phyloP scores from a whole-genome alignment of 306 rosid genomes.

The Prunus mume region DNA sequence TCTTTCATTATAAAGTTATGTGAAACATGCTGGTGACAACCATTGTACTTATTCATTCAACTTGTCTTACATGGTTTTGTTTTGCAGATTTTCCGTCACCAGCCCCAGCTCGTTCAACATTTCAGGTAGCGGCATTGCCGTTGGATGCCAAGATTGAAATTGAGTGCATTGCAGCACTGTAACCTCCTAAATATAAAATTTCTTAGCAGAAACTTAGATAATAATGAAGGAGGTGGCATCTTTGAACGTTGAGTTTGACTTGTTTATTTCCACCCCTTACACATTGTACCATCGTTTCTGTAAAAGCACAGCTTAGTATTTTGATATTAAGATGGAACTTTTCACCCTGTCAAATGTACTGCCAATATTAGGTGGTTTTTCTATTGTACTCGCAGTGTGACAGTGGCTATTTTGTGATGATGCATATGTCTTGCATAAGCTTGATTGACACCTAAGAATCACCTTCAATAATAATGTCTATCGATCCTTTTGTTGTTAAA shows the following conservation, averaged over 20 bases:
- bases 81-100: slow-evolving; percentile 71
- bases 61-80: background rate
- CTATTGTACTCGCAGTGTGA: no score
- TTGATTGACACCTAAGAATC: no score
- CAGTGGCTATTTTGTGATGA: no score
- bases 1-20: background rate
- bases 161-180: slow-evolving; percentile 82
- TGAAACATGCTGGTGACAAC: background rate
- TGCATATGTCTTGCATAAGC: no score
- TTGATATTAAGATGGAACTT: background rate
- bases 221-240: slow-evolving; percentile 37
- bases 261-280: background rate
- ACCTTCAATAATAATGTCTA: no score
- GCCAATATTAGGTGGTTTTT: no score
- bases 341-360: background rate
- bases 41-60: background rate
- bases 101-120: slow-evolving; percentile 89
- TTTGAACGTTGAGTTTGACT: background rate
- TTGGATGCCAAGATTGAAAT: slow-evolving; percentile 93
- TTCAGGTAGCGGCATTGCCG: slow-evolving; percentile 89
- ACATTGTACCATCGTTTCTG: background rate
- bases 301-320: no score
- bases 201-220: slow-evolving; percentile 23
- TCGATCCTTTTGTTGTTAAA: no score
- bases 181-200: slow-evolving; percentile 3